Base-by-base conservation (phyloP, 1,284 basidiomycete species). In the Sporisorium scitamineum region DNA sequence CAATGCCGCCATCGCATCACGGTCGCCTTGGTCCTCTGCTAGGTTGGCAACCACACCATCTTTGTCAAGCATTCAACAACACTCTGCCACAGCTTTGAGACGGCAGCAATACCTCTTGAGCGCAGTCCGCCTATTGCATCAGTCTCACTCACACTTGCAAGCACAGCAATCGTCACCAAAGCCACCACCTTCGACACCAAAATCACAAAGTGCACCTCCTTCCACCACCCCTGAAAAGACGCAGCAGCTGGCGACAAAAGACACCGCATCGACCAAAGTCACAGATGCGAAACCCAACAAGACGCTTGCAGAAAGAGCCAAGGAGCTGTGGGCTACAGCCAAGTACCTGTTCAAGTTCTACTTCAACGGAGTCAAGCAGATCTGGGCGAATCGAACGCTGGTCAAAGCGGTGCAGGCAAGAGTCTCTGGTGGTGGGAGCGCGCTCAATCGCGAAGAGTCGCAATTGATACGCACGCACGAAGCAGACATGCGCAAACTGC, bases 401-500 rank as follows among this genome's bases (percentile, higher is more conserved):
- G 83, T 83, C 5, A 58, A 66, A 22, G 42, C 59, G 29, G 62
- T 83, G 11, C 64, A 74, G 27, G 58, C 48, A 7, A 42, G 76
- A 7, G 70, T 81, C 10, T 54, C 63, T 2, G 13, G 10, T 5
- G 76, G 70, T 5, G 78, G 79, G 9, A 22, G 65, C 13, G 52
- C 64, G 24, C 51, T 74, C 3, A 76, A 62, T 2, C 72, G 79
- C 32, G 75, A 77, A 29, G 83, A 84, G 57, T 60, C 64, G 39
- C 73, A 73, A 31, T 60, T 84, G 69, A 73, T 76, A 50, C 74
- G 61, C 22, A 75, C 66, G 27, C 83, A 84, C 54, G 41, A 70
- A 5, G 50, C 78, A 0, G 84, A 84, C 67, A 77, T 85, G 55
- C 64, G 47, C 76, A 94, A 93, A 86, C 88, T 95, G 47, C 87